Evolutionary conservation across 768 basidiomycete genomes (phyloP).

Genomic region (Lactifluus rugatus): DNA sequence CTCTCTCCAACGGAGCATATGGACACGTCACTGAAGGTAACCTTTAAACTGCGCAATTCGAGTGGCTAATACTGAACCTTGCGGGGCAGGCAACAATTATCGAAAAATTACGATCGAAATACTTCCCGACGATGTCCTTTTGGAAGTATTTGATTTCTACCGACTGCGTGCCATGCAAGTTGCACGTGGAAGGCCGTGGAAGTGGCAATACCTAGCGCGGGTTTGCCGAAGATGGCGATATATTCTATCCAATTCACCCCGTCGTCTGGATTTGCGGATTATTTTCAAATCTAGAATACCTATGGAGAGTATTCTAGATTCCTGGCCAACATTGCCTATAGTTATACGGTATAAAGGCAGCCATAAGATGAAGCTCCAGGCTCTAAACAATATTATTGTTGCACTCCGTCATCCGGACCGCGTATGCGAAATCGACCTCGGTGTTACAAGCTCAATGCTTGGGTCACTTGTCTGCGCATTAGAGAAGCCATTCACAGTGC

Average conservation of each 20-base stretch:
- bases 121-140: background rate
- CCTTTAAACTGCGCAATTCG: background rate
- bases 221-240: background rate
- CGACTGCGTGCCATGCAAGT: background rate
- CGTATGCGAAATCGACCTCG: background rate
- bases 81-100: background rate
- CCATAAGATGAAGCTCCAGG: background rate
- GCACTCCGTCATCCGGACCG: background rate
- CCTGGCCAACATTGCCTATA: background rate
- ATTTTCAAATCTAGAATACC: background rate
- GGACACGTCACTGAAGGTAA: background rate
- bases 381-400: background rate
- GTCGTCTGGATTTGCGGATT: background rate
- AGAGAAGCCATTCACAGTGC: conserved; percentile 21
- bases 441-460: background rate
- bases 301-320: background rate
- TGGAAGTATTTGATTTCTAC: background rate
- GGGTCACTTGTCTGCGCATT: conserved; percentile 24
- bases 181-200: background rate
- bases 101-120: background rate
- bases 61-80: background rate
- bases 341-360: background rate
- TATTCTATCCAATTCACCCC: background rate
- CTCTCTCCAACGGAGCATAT: background rate
- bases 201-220: background rate